phyloP scores from a whole-genome alignment of 1,284 basidiomycete species.

The Ceraceosorus guamensis region DNA sequence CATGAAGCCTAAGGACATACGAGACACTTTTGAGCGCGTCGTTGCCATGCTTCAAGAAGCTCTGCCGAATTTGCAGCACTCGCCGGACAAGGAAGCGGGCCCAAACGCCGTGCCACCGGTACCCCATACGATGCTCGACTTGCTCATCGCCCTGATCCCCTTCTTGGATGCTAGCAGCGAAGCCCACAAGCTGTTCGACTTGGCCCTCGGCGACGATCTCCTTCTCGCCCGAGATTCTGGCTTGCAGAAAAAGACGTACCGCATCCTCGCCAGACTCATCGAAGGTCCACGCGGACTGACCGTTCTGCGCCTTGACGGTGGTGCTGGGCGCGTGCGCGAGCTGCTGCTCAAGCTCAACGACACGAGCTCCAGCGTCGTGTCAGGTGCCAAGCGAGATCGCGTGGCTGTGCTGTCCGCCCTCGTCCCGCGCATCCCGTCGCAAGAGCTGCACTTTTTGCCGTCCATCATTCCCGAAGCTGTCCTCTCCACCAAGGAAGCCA shows the following conservation, averaged over 20 bases:
- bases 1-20: conserved; percentile 57
- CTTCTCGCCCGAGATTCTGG: conserved; percentile 64
- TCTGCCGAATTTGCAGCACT: conserved; percentile 49
- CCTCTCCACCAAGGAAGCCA: conserved; percentile 95
- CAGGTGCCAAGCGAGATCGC: conserved; percentile 81
- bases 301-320: conserved; percentile 13
- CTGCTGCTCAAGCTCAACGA: conserved; percentile 34
- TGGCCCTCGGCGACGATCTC: conserved; percentile 55
- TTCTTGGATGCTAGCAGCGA: conserved; percentile 27
- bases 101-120: conserved; percentile 48
- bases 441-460: conserved; percentile 75
- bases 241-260: conserved; percentile 92
- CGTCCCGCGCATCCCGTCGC: conserved; percentile 64
- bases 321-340: conserved; percentile 17
- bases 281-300: conserved; percentile 21
- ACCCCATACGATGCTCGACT: conserved; percentile 76
- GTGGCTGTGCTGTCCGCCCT: conserved; percentile 68
- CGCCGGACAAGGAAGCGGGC: conserved; percentile 3
- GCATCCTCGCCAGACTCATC: conserved; percentile 63
- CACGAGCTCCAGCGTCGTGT: conserved; percentile 55
- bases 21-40: conserved; percentile 73
- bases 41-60: conserved; percentile 68
- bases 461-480: conserved; percentile 89
- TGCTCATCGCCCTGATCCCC: conserved; percentile 77
- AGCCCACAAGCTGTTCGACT: conserved; percentile 51